Evolutionary conservation across 768 basidiomycete species (phyloP).

Genomic region (Tricholoma matsutake): DNA sequence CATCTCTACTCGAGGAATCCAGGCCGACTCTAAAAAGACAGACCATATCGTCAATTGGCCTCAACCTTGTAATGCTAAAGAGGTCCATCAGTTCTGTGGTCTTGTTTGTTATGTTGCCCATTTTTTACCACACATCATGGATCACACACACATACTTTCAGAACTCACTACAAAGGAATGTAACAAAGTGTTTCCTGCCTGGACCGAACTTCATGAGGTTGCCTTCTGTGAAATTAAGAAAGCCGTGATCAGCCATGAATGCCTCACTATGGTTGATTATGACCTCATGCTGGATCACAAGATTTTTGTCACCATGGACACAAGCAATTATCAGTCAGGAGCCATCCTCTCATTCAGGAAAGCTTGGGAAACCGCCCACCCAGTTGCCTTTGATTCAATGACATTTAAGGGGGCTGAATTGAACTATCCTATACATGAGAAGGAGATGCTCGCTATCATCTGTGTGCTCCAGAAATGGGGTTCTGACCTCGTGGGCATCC

Average conservation of each 20-base stretch:
- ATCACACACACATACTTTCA: neutral
- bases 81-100: conserved; percentile 23
- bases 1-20: conserved; percentile 23
- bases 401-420: no score
- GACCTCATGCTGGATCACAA: conserved; percentile 15
- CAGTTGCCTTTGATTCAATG: conserved; percentile 7
- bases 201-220: no score
- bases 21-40: conserved; percentile 11
- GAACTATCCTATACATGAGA: conserved; percentile 21
- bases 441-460: conserved; percentile 35
- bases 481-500: conserved; percentile 19
- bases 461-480: conserved; percentile 26
- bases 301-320: conserved; percentile 30
- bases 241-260: conserved; percentile 17
- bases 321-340: conserved; percentile 14
- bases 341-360: conserved; percentile 5
- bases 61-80: conserved; percentile 4
- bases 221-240: conserved; percentile 26
- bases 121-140: conserved; percentile 24
- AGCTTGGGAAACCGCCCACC: conserved; percentile 5
- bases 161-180: conserved; percentile 3
- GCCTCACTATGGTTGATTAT: conserved; percentile 28
- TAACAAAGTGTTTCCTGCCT: no score
- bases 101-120: conserved; percentile 17
- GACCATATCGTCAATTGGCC: conserved; percentile 24